phyloP scores from a whole-genome alignment of 495 filamentous ascomycete genomes.

The Lophiostoma macrostomum region DNA sequence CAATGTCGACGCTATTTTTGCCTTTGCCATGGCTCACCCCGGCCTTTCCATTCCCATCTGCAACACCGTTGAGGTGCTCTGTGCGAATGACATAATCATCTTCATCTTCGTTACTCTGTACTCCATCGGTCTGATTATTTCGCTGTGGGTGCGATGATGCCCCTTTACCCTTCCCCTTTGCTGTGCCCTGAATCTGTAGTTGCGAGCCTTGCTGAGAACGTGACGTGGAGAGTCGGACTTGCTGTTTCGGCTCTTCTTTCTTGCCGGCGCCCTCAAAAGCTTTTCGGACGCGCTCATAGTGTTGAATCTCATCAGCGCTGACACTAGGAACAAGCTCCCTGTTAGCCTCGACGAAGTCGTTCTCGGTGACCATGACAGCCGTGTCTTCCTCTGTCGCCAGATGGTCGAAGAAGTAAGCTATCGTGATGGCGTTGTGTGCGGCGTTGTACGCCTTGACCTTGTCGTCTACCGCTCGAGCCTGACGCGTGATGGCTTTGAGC shows the following conservation, averaged over 20 bases:
- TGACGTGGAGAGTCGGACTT: neutral
- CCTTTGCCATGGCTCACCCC: slow-evolving; percentile 48
- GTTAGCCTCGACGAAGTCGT: slow-evolving; percentile 79
- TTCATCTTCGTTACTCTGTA: slow-evolving; percentile 19
- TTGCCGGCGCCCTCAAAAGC: slow-evolving; percentile 63
- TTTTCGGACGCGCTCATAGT: slow-evolving; percentile 81
- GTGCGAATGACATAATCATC: slow-evolving; percentile 47
- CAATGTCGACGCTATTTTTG: slow-evolving; percentile 38
- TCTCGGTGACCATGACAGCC: slow-evolving; percentile 78
- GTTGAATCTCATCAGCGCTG: slow-evolving; percentile 85
- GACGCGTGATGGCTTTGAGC: slow-evolving; percentile 95
- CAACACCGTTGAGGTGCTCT: slow-evolving; percentile 43
- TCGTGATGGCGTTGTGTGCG: slow-evolving; percentile 56
- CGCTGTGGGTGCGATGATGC: slow-evolving; percentile 1
- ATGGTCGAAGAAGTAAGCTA: slow-evolving; percentile 94
- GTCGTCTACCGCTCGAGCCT: slow-evolving; percentile 76
- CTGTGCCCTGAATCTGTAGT: slow-evolving; percentile 8
- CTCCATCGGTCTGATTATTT: slow-evolving; percentile 30
- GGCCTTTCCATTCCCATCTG: slow-evolving; percentile 31
- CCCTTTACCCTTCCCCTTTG: slow-evolving; percentile 50
- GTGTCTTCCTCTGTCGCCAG: slow-evolving; percentile 78
- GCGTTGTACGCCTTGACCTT: slow-evolving; percentile 69
- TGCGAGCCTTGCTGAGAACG: neutral
- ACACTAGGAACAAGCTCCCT: slow-evolving; percentile 87
- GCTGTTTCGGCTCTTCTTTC: slow-evolving; percentile 37